Base-by-base conservation (phyloP, 352 stramenopile genomes). In the Globisporangium sylvaticum region DNA sequence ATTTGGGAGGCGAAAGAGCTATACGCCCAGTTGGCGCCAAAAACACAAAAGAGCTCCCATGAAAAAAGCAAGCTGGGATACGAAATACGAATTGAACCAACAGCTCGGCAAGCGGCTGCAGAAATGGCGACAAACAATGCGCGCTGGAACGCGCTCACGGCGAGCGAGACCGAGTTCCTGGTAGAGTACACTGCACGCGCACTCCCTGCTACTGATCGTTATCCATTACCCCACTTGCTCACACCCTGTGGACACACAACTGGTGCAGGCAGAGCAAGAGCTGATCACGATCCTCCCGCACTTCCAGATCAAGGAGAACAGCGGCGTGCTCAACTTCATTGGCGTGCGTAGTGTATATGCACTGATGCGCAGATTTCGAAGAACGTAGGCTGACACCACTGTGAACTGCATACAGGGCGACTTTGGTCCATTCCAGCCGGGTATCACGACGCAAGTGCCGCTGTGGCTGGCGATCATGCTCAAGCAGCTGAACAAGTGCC, bases 391-490 rank as follows among this genome's bases (percentile, higher is more conserved):
- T n/a, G 7, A 18, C 3, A 31, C 1, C 59, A 22, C 9, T 58
- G 5, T 10, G 20, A 58, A 31, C 18, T 65, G 25, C 48, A 44
- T 44, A 18, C 54, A 90, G 84, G 89, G 89, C 22, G 81, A 93
- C 64, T 96, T 94, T 62, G 89, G 89, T n/a, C 89, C 89, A 34
- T 97, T 97, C 64, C 82, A 94, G 66, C 83, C 88, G 6, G 87
- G 89, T 15, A 95, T 93, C 54, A 90, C 79, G 42, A 87, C 82
- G 62, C 77, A 92, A 39, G 89, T 96, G 50, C 88, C 89, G 48
- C 69, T 97, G 22, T 97, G 89, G 89, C 84, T 97, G n/a, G 89
- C 89, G 34, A 81, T 97, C 22, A 89, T 92, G 80, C 86, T 97
- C 37, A 92, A 93, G 53, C 84, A 97, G 68, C 80, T 94, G 54